These are phyloP conservation scores for Smallanthus sonchifolius DNA, from an alignment of 129 eudicot genomes.

Conservation along the genomic window DNA sequence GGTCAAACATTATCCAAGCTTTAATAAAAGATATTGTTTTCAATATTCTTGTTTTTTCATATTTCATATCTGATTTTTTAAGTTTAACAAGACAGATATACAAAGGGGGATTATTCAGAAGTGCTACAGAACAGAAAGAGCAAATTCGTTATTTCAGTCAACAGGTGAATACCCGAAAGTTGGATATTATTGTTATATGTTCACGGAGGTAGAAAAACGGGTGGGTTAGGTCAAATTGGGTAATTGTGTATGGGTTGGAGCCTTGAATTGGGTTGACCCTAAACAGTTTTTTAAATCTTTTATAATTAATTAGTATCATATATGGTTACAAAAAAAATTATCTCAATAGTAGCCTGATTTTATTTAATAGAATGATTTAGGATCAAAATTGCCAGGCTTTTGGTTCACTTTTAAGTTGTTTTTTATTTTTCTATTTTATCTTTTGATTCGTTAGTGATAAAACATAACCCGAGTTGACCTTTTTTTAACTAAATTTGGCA, in stretches of 20 bases:
- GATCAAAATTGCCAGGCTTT: neutral
- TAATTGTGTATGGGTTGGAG: neutral
- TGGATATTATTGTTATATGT: neutral
- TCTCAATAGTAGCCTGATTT: neutral
- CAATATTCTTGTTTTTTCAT: neutral
- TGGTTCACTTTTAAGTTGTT: neutral
- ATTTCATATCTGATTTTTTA: neutral
- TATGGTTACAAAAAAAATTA: neutral
- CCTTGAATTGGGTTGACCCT: neutral
- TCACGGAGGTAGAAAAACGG: neutral
- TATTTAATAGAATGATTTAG: neutral
- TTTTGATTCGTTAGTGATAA: neutral
- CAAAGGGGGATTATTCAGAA: conserved; percentile 94
- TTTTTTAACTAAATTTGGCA: neutral
- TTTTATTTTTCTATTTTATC: neutral
- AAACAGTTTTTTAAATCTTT: neutral
- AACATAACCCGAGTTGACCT: neutral
- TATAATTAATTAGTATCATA: neutral
- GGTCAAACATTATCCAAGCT: conserved; percentile 37
- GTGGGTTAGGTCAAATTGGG: neutral
- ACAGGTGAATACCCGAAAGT: conserved; percentile 43
- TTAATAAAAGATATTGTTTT: neutral
- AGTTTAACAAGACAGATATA: conserved; percentile 46
- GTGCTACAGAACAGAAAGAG: conserved; percentile 98
- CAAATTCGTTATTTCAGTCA: conserved; percentile 91